Evolutionary conservation across 2,329 filamentous ascomycete species (phyloP).

Genomic region (Chrysosporium keratinophilum): DNA sequence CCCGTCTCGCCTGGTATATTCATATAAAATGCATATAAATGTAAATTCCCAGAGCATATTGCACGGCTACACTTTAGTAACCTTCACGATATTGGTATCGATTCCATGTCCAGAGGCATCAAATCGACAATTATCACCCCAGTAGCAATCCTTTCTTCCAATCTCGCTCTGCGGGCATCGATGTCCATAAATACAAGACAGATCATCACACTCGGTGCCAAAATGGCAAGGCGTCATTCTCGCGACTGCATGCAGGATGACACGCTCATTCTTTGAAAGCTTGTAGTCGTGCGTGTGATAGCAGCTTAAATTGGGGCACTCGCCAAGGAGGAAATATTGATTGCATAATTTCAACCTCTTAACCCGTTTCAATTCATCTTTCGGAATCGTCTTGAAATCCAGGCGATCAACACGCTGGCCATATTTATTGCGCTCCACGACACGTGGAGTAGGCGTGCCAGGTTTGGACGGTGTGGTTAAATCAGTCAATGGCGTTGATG

Average conservation of each 20-base stretch:
- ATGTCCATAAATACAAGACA: slow-evolving; percentile 55
- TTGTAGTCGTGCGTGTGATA: slow-evolving; percentile 45
- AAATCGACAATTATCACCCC: slow-evolving; percentile 50
- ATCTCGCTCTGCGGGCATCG: slow-evolving; percentile 47
- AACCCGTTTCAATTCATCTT: slow-evolving; percentile 48
- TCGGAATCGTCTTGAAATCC: slow-evolving; percentile 42
- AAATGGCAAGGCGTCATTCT: slow-evolving; percentile 54
- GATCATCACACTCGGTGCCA: slow-evolving; percentile 48
- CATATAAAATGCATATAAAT: slow-evolving; percentile 3
- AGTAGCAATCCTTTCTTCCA: slow-evolving; percentile 47
- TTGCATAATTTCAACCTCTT: slow-evolving; percentile 56
- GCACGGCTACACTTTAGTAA: slow-evolving; percentile 15
- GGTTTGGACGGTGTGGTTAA: slow-evolving; percentile 29
- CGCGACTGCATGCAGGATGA: slow-evolving; percentile 48
- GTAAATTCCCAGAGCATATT: not conserved
- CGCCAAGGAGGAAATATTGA: slow-evolving; percentile 48
- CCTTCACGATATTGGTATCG: slow-evolving; percentile 46
- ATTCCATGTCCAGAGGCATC: slow-evolving; percentile 48
- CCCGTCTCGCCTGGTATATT: not conserved
- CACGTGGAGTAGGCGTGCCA: slow-evolving; percentile 22
- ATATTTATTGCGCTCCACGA: slow-evolving; percentile 47
- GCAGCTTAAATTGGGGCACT: slow-evolving; percentile 49
- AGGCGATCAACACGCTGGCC: slow-evolving; percentile 50
- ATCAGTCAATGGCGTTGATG: slow-evolving; percentile 31
- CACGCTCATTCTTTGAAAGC: slow-evolving; percentile 43